Evolutionary conservation across 2,329 filamentous ascomycete genomes (phyloP).

Genomic region (Fonsecaea multimorphosa): DNA sequence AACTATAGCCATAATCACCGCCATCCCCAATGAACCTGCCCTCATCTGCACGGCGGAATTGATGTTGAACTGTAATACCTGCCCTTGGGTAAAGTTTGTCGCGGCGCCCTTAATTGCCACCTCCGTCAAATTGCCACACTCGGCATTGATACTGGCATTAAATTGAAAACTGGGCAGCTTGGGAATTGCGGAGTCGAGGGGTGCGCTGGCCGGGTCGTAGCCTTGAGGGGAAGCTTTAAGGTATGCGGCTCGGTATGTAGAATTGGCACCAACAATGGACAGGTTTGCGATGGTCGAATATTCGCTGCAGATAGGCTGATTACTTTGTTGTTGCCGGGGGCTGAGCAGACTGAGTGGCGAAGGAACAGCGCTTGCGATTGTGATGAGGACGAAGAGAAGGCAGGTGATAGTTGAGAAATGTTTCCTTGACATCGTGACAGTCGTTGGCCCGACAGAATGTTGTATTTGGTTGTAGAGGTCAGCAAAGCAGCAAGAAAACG

Average conservation of each 20-base stretch:
- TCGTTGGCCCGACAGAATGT: background rate
- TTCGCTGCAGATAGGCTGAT: conserved; percentile 14
- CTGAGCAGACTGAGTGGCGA: conserved; percentile 14
- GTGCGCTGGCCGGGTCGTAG: conserved; percentile 31
- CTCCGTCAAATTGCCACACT: conserved; percentile 31
- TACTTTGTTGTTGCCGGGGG: conserved; percentile 16
- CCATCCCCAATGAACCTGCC: conserved; percentile 18
- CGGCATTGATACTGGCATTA: conserved; percentile 24
- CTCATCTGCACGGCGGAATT: conserved; percentile 21
- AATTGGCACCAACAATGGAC: conserved; percentile 31
- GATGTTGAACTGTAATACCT: conserved; percentile 29
- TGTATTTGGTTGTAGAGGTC: background rate
- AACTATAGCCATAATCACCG: conserved; percentile 20
- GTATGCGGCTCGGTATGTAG: conserved; percentile 37
- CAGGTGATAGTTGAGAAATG: conserved; percentile 11
- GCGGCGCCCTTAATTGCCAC: conserved; percentile 26
- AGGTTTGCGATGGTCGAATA: conserved; percentile 34
- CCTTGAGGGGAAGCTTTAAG: conserved; percentile 27
- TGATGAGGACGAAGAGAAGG: conserved; percentile 25
- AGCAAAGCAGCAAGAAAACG: background rate
- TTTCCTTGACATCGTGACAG: conserved; percentile 18
- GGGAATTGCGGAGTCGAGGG: conserved; percentile 26
- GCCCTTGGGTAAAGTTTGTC: conserved; percentile 29
- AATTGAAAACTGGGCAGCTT: conserved; percentile 22
- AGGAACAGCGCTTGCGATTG: conserved; percentile 25